Evolutionary conservation across 345 rosid genomes (phyloP), one percentile per base, ranked within the genome.

Genomic region (Lepidium africanum): DNA sequence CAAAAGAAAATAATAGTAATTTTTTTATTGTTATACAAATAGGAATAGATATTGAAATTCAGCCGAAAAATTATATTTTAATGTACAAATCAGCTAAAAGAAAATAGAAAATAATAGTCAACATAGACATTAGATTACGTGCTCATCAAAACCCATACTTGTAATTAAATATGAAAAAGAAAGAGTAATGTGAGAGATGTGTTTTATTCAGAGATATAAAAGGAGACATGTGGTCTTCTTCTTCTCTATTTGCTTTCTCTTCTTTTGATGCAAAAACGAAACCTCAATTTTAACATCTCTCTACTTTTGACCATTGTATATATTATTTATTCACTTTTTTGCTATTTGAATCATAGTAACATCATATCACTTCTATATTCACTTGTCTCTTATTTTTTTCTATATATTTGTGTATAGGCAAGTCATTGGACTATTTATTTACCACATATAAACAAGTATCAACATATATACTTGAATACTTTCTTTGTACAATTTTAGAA

Each of bases 201-300:
- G 65, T 56, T 72, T 54, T 45, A 37, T 55, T 37, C 16, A 56
- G 58, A n/a, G 47, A 49, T 64, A 55, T 35, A 57, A 57, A 67
- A 67, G 57, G 52, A 65, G 68, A 38, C 77, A 67, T 67, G 68
- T 73, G 77, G 67, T 74, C 57, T 67, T 67, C 57, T 67, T 74
- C 57, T 67, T 67, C 57, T 67, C 51, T 42, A 17, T 43, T 52
- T 19, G 51, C 77, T 67, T 67, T 74, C 73, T 74, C 77, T 52
- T 9, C 77, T 74, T 74, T 74, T 53, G 32, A 74, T 53, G 73
- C 27, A 15, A 21, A n/a, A 35, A 36, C 46, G 41, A 55, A 59
- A 50, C 63, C 63, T 51, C 66, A 42, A 42, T 73, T 66, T 42
- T 36, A 59, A 50, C 46, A 37, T 38, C 43, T 47, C 39, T 19